phyloP scores from a whole-genome alignment of 108 stramenopile species.

The Ochromonas danica region DNA sequence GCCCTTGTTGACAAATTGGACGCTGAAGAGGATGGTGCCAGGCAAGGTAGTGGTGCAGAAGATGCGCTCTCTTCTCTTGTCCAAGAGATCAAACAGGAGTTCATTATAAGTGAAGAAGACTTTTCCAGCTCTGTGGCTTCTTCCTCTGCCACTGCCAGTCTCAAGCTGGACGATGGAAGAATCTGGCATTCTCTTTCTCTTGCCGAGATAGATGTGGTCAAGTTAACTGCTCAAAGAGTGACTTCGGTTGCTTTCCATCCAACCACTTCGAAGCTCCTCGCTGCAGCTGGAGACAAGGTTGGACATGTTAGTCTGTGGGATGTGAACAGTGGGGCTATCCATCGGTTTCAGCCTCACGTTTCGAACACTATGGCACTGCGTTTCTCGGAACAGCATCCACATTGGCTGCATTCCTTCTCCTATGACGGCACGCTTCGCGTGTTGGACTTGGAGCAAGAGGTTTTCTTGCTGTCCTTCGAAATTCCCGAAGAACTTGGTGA shows the following conservation, averaged over 20 bases:
- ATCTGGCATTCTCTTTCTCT: not conserved
- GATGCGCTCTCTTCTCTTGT: not conserved
- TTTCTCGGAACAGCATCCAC: not conserved
- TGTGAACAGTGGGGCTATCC: constrained; percentile 27
- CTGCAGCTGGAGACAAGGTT: constrained; percentile 26
- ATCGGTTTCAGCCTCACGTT: constrained; percentile 34
- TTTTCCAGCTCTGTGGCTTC: not conserved
- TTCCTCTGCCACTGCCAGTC: not conserved
- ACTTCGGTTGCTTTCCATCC: constrained; percentile 40
- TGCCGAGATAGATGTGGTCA: constrained; percentile 4
- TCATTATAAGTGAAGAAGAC: not conserved
- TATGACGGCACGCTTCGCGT: constrained; percentile 39
- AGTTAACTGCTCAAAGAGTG: constrained; percentile 26
- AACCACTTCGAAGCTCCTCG: not conserved
- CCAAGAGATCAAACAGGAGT: not conserved
- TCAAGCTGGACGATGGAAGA: not conserved
- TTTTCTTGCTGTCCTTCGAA: not conserved
- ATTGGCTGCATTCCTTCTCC: constrained; percentile 12
- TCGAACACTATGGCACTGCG: constrained; percentile 7
- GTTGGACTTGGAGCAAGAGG: constrained; percentile 6
- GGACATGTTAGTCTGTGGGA: constrained; percentile 34
- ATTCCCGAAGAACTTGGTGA: constrained; percentile 18
- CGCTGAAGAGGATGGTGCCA: not conserved
- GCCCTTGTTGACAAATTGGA: not conserved
- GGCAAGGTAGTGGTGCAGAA: not conserved